Evolutionary conservation across 1,284 basidiomycete species (phyloP).

Genomic region (Cryptococcus maquisensis): DNA sequence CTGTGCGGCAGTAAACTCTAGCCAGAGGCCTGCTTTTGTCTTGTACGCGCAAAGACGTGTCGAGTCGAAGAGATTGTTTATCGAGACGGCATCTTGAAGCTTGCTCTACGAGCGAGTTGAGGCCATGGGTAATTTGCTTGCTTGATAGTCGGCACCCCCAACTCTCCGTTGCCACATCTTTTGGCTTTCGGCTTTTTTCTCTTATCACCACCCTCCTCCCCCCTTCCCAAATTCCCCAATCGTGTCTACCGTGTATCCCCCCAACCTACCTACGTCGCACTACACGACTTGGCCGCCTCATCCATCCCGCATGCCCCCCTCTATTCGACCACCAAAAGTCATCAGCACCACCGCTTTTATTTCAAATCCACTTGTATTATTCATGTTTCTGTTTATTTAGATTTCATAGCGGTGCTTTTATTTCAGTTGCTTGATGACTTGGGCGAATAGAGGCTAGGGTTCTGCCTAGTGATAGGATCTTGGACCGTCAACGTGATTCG

Average conservation of each 20-base stretch:
- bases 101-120: constrained; percentile 40
- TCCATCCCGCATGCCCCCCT: constrained; percentile 47
- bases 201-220: background rate
- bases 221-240: background rate
- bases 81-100: constrained; percentile 17
- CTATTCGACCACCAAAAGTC: constrained; percentile 1
- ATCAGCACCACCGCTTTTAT: constrained; percentile 6
- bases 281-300: constrained; percentile 44
- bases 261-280: background rate
- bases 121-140: constrained; percentile 42
- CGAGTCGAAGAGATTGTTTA: background rate
- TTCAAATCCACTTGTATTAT: background rate
- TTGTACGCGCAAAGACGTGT: constrained; percentile 9
- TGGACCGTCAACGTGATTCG: constrained; percentile 31
- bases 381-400: background rate
- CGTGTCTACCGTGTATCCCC: background rate
- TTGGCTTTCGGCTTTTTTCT: constrained; percentile 3
- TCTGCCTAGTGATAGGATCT: constrained; percentile 52
- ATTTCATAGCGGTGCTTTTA: constrained; percentile 4
- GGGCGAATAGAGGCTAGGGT: constrained; percentile 9
- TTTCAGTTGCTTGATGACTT: constrained; percentile 4
- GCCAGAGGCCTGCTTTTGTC: background rate
- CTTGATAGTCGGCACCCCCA: constrained; percentile 41
- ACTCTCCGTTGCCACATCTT: background rate
- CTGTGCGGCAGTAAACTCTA: constrained; percentile 20